Evolutionary conservation across 129 eudicot genomes (phyloP), one percentile per base, ranked within the genome.

Genomic region (Escallonia rubra): DNA sequence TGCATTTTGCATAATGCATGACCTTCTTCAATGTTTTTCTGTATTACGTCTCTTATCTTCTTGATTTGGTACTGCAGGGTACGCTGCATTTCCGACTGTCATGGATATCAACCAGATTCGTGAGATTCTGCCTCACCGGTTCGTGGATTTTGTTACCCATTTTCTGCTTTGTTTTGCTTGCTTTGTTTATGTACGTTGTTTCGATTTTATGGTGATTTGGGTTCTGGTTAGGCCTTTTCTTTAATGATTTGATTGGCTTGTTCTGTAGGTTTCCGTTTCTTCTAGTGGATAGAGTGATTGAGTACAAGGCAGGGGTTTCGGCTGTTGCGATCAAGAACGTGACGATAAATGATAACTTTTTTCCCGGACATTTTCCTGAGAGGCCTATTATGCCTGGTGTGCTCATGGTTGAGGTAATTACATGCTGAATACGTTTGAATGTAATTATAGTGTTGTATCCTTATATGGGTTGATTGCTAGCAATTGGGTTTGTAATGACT

Each of bases 321-420:
- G 96, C 90, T 6, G 98, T 93, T 57, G 98, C 86, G 12, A 93
- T 93, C 72, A 93, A 92, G 87, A 93, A 93, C 73, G 98, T 93
- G 81, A 89, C 98, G 1, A 93, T 93, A 54, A 93, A 93, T 65
- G 98, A 93, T 63, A 93, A 93, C 81, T 89, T 93, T 70, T 93
- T 89, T 46, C 98, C 98, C 15, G 96, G 98, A 8, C 98, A 93
- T 82, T 93, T 93, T 63, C 98, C 98, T 6, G 98, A 93, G 66
- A 84, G 98, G 77, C 98, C 98, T 46, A 93, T 93, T 42, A 89
- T 93, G 96, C 96, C 98, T 4, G 98, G 98, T 69, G 98, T 93
- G 69, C 98, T 93, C 72, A 93, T 93, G 98, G 88, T 93, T 74
- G 96, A 93, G 96, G 98, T 93, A 83, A 46, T 42, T 53, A 10